A percentile compares a stretch with the other conserved stretches of the same genome.
Conservation (phyloP, 495 filamentous ascomycete species). For the Ascobolus immersus region DNA sequence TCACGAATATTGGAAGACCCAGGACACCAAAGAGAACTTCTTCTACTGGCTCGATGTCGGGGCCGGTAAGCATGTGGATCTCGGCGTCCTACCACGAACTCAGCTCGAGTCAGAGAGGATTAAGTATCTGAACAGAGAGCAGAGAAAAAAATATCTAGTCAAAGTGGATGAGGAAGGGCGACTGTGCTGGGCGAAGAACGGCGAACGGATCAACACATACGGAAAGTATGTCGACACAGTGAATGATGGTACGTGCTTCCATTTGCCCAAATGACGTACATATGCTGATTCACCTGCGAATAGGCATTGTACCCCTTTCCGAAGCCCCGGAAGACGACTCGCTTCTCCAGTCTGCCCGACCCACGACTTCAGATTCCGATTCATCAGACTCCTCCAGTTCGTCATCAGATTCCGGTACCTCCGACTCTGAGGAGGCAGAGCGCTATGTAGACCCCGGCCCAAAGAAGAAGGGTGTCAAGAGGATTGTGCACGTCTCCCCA, state of each 20-base stretch:
- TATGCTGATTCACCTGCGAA: no score
- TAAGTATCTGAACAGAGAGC: constrained; percentile 46
- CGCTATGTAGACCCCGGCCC: constrained; percentile 30
- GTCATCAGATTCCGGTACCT: constrained; percentile 8
- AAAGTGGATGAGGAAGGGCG: constrained; percentile 38
- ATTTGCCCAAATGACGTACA: no score
- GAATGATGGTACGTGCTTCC: no score
- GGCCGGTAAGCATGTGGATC: constrained; percentile 32
- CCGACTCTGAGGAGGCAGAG: constrained; percentile 19
- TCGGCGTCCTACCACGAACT: constrained; percentile 35
- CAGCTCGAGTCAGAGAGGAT: constrained; percentile 42
- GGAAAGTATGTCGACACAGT: constrained; percentile 55
- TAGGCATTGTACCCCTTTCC: constrained; percentile 5
- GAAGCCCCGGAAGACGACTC: no score
- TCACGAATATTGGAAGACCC: constrained; percentile 57
- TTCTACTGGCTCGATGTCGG: constrained; percentile 92
- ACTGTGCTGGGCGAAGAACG: constrained; percentile 61
- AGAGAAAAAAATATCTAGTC: constrained; percentile 47
- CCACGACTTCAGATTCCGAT: no score
- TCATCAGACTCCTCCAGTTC: constrained; percentile 8
- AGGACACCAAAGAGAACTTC: constrained; percentile 60
- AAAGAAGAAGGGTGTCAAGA: constrained; percentile 30
- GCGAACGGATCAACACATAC: constrained; percentile 45
- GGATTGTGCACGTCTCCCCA: constrained; percentile 39
- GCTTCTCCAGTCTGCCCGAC: no score